phyloP scores from a whole-genome alignment of 345 rosid species.

The Hevea brasiliensis region DNA sequence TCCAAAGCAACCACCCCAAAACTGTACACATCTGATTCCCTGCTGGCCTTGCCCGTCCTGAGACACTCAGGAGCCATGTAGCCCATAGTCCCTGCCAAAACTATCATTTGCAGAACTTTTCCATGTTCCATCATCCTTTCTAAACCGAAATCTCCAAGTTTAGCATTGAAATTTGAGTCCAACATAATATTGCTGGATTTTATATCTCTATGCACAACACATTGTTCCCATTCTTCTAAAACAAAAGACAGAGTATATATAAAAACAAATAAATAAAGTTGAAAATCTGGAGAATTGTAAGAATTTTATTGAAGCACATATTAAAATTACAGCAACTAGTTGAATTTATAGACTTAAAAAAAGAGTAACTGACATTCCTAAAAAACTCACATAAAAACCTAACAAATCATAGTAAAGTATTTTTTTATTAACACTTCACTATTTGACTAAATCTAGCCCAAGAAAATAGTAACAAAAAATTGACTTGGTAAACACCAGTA shows the following conservation, averaged over 20 bases:
- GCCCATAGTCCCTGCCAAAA: constrained; percentile 25
- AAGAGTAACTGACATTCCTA: too few relatives aligned
- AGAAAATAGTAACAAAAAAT: too few relatives aligned
- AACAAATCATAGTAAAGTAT: too few relatives aligned
- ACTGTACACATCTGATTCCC: constrained; percentile 39
- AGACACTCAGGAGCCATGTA: constrained; percentile 40
- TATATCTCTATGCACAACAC: constrained; percentile 40
- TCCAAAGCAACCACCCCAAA: constrained; percentile 42
- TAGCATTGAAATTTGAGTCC: constrained; percentile 31
- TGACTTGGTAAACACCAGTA: too few relatives aligned
- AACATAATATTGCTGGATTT: constrained; percentile 40
- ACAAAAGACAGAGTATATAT: too few relatives aligned
- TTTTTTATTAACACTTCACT: too few relatives aligned
- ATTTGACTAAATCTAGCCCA: too few relatives aligned
- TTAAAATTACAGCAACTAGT: too few relatives aligned
- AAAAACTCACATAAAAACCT: too few relatives aligned
- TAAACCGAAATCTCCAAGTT: constrained; percentile 37
- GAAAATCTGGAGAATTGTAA: background rate
- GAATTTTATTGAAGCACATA: too few relatives aligned
- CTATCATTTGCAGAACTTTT: constrained; percentile 25
- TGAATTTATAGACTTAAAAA: too few relatives aligned
- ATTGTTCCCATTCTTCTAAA: constrained; percentile 35
- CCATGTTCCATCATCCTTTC: constrained; percentile 34
- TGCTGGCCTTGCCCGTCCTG: constrained; percentile 19
- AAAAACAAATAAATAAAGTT: too few relatives aligned